These are phyloP conservation scores for Penicillium crystallinum DNA, from an alignment of 495 filamentous ascomycete genomes.

Conservation along the genomic window DNA sequence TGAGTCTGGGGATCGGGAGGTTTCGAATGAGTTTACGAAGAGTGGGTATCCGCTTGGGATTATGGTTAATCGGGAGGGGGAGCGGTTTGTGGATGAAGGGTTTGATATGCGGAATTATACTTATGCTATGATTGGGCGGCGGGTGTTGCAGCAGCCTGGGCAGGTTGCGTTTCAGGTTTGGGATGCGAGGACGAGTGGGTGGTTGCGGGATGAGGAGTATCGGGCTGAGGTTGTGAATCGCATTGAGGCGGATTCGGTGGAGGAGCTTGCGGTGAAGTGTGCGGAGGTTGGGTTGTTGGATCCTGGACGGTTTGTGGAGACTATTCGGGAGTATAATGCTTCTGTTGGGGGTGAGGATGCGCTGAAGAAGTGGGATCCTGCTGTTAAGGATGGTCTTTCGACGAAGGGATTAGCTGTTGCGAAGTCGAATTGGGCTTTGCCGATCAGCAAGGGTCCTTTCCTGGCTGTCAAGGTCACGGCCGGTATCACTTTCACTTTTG, in stretches of 20 bases:
- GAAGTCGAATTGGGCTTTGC: constrained; percentile 62
- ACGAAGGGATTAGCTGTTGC: constrained; percentile 40
- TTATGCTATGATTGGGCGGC: constrained; percentile 55
- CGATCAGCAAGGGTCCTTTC: constrained; percentile 51
- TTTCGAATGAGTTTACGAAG: constrained; percentile 62
- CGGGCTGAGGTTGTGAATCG: constrained; percentile 47
- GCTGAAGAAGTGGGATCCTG: constrained; percentile 53
- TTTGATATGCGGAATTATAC: constrained; percentile 59
- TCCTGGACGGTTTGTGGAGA: constrained; percentile 38
- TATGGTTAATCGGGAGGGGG: constrained; percentile 53
- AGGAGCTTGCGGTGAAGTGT: constrained; percentile 49
- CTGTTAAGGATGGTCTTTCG: constrained; percentile 50
- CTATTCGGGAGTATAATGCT: constrained; percentile 48
- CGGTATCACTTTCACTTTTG: constrained; percentile 64
- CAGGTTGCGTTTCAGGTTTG: constrained; percentile 58
- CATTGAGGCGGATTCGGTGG: constrained; percentile 42
- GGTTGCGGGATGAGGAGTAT: constrained; percentile 56
- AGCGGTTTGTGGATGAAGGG: constrained; percentile 60
- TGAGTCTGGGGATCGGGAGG: constrained; percentile 44
- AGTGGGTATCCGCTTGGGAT: constrained; percentile 60
- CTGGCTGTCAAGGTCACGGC: constrained; percentile 53
- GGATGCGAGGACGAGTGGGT: constrained; percentile 44
- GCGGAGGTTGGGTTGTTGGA: constrained; percentile 37
- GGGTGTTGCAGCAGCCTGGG: constrained; percentile 50
- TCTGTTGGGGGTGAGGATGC: constrained; percentile 35